Percentiles rank a stretch among this genome's conserved stretches.
Evolutionary conservation across 257 asterid genomes (phyloP).

Genomic region (Solanum chiquidenum): DNA sequence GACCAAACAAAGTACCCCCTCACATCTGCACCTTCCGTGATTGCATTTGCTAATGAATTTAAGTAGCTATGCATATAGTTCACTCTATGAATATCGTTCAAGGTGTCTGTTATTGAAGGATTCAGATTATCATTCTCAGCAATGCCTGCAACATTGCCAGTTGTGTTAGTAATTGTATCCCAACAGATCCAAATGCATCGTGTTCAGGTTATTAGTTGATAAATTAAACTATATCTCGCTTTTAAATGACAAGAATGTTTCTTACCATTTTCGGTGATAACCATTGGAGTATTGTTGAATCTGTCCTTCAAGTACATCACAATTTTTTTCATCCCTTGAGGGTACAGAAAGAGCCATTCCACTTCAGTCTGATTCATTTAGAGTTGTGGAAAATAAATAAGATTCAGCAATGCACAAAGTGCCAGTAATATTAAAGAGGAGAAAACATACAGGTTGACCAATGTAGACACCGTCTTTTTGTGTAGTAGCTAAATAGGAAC

Average conservation of each 20-base stretch:
- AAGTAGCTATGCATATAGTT: constrained; percentile 33
- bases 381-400: not conserved
- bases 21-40: constrained; percentile 62
- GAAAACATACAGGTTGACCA: constrained; percentile 34
- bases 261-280: constrained; percentile 54
- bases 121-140: constrained; percentile 13
- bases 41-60: constrained; percentile 30
- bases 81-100: constrained; percentile 35
- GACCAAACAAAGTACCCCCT: constrained; percentile 71
- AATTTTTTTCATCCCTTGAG: constrained; percentile 48
- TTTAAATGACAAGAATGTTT: not conserved
- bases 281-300: constrained; percentile 47
- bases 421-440: not conserved
- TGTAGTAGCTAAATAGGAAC: constrained; percentile 21
- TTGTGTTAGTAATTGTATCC: not conserved
- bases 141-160: constrained; percentile 19
- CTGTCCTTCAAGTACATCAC: constrained; percentile 30
- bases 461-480: constrained; percentile 30
- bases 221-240: not conserved
- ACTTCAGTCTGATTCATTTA: constrained; percentile 20
- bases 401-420: not conserved
- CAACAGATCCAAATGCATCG: not conserved
- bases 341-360: constrained; percentile 33
- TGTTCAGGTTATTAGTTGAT: not conserved
- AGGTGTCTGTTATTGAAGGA: constrained; percentile 7